Conservation (phyloP, 2,329 filamentous ascomycete species). For the Lecanicillium sp. region DNA sequence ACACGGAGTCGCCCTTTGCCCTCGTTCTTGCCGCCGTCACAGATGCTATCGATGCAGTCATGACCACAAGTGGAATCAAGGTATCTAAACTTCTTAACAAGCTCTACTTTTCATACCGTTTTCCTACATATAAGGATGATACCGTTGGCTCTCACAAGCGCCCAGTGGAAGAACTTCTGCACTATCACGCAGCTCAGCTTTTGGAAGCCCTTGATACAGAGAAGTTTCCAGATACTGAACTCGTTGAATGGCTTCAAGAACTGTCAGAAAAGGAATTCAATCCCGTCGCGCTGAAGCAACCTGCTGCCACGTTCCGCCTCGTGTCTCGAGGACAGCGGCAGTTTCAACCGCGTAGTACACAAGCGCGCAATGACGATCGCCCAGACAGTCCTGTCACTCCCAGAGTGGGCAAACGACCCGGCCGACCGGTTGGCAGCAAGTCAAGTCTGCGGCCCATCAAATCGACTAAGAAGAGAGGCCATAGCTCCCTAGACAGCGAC, state of each 20-base stretch:
- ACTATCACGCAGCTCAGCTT: constrained; percentile 39
- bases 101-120: constrained; percentile 28
- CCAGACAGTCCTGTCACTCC: constrained; percentile 12
- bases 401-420: constrained; percentile 27
- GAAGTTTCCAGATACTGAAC: constrained; percentile 27
- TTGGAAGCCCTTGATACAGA: constrained; percentile 27
- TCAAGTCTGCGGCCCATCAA: constrained; percentile 38
- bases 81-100: constrained; percentile 21
- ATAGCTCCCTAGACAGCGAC: constrained; percentile 32
- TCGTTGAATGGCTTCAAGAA: constrained; percentile 30
- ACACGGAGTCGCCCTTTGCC: constrained; percentile 4
- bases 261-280: constrained; percentile 23
- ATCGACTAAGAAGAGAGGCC: constrained; percentile 40
- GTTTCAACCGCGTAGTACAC: not conserved
- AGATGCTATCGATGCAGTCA: not conserved
- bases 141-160: constrained; percentile 33
- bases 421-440: constrained; percentile 37
- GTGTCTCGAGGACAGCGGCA: constrained; percentile 19
- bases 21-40: constrained; percentile 4
- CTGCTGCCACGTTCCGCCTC: constrained; percentile 25
- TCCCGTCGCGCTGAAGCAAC: constrained; percentile 22
- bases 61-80: constrained; percentile 20
- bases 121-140: constrained; percentile 24
- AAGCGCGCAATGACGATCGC: constrained; percentile 7
- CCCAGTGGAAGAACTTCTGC: constrained; percentile 34